Evolutionary conservation across 371 early-diverging fungal species (phyloP), one percentile per base, ranked within the genome.

Genomic region (Mortierella sp.): DNA sequence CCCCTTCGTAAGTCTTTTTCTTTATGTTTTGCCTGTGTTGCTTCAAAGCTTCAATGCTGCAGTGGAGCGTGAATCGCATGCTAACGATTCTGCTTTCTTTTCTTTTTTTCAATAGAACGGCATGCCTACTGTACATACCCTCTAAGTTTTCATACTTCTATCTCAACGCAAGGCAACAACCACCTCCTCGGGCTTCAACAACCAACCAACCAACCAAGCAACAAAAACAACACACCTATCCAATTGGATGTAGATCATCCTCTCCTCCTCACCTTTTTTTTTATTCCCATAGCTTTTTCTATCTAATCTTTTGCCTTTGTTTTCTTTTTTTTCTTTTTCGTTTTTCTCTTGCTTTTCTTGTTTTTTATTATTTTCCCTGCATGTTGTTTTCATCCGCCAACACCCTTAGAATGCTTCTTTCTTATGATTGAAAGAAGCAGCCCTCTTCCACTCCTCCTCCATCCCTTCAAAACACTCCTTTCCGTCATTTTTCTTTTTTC

Each of bases 1-100:
- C 50, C 92, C 91, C 74, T 93, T 93, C 83, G 92, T 91, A 91
- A 92, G 92, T 90, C 14, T 26, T 48, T 61, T 2, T n/a, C 24
- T 19, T n/a, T 24, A n/a, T n/a, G n/a, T n/a, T n/a, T n/a, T 40
- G 6, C 43, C 43, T 21, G 21, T 3, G 10, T 43, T 19, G 21
- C 9, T 77, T 0, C 71, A 43, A 16, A 1, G n/a, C 37, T 51
- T 21, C 14, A n/a, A 28, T 16, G 19, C 31, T 59, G 61, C 1
- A 24, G 55, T 53, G n/a, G 4, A 3, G 19, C 19, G 26, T 19
- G 71, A 43, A n/a, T 50, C 34, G 24, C 19, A 14, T 37, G 14
- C 53, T 69, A n/a, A 59, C 54, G 48, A 19, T 37, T 16, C 1
- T 46, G 9, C 11, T 24, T 43, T 44, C n/a, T 51, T 24, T 59